Evolutionary conservation across 306 rosid genomes (phyloP), one percentile per base, ranked within the genome.

Genomic region (Vigna mungo): DNA sequence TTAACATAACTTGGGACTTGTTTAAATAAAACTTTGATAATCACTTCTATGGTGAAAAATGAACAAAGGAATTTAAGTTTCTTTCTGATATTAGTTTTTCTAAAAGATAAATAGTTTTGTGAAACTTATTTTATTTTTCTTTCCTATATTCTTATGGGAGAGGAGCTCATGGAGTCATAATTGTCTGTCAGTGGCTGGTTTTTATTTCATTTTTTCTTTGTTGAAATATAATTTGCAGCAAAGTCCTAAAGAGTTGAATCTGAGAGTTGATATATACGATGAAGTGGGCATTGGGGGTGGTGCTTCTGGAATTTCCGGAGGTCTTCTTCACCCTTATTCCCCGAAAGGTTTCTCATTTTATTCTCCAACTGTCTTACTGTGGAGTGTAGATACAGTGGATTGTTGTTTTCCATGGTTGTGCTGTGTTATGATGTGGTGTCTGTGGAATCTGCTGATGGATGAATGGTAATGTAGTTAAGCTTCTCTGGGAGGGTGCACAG

Each of bases 251-350:
- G 94, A 85, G n/a, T 78, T 90, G 71, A 62, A 85, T 51, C 17
- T 92, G 25, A 79, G 73, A 68, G 56, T 94, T 76, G 95, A 94
- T 62, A 43, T 94, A 68, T 94, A 81, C 49, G 97, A 92, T 82
- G 96, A 90, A 86, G 85, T 84, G 76, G 98, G 98, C 54, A 78
- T 92, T 36, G 96, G 97, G 3, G 98, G 98, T 5, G 98, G 96
- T 59, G 98, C 96, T 67, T 94, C 95, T 64, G 98, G 97, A 53
- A 78, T 94, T 49, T 85, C 98, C 64, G 95, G 97, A 36, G 98
- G 98, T 46, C 94, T 94, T 39, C 89, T 94, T 70, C 98, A 94
- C 65, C 98, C 98, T 78, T 94, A 94, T 84, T 92, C 97, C 52
- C 97, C 98, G 6, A 92, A 94, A 90, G 97, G 96, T 90, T 49